phyloP scores from a whole-genome alignment of 1,139 yeast genomes.

The Wickerhamiella infanticola region DNA sequence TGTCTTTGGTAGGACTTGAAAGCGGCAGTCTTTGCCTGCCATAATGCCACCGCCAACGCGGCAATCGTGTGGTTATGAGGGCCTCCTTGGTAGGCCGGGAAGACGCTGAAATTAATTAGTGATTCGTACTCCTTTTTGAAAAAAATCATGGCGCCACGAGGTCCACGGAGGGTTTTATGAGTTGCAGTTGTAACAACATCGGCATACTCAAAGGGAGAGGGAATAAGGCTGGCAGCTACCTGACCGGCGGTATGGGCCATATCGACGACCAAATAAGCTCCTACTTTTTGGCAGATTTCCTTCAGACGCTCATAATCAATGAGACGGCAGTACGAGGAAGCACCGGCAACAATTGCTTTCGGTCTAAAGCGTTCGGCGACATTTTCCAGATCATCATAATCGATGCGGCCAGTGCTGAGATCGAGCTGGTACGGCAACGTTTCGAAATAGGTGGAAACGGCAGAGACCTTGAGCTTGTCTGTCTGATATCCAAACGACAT shows the following conservation, averaged over 20 bases:
- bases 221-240: constrained; percentile 89
- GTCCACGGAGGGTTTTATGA: constrained; percentile 95
- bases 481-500: constrained; percentile 96
- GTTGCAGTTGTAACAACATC: constrained; percentile 97
- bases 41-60: constrained; percentile 90
- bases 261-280: constrained; percentile 90
- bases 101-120: constrained; percentile 91
- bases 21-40: constrained; percentile 85
- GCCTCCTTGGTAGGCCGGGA: constrained; percentile 99
- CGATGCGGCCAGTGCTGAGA: constrained; percentile 81
- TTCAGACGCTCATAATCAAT: constrained; percentile 93
- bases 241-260: constrained; percentile 98
- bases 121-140: constrained; percentile 93
- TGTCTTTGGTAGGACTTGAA: constrained; percentile 80
- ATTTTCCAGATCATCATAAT: constrained; percentile 84
- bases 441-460: constrained; percentile 90
- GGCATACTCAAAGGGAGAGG: constrained; percentile 91
- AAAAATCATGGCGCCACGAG: constrained; percentile 98
- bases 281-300: constrained; percentile 87
- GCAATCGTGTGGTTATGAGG: constrained; percentile 98
- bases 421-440: constrained; percentile 96
- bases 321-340: constrained; percentile 90
- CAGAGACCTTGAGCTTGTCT: constrained; percentile 83
- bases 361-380: constrained; percentile 87
- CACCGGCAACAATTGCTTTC: constrained; percentile 91